Base-by-base conservation (phyloP, 1,284 basidiomycete genomes). In the Irpex lacteus region DNA sequence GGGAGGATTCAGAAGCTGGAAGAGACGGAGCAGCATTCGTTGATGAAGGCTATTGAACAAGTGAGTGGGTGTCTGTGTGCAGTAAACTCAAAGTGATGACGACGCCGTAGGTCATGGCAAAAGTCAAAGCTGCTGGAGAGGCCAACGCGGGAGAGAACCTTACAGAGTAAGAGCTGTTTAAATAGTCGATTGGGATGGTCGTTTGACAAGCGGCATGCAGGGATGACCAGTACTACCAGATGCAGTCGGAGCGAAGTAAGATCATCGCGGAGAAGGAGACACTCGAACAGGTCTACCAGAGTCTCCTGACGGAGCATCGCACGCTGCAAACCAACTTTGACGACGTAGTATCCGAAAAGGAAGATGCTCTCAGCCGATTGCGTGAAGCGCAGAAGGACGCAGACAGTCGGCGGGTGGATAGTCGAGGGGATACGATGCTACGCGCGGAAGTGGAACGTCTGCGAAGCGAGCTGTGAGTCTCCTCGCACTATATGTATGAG, bases 31-130 rank as follows among this genome's bases (percentile, higher is more conserved):
- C 95, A 97, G 76, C 90, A 92, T 76, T 80, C 86, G 72, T 78
- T 95, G 63, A 93, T 96, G 94, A 90, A 85, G 76, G 88, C 91
- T 62, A 95, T 95, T 66, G 93, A 95, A 76, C 88, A 92, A 82
- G 92, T 90, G 66, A 57, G 80, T 71, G 11, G 11, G 19, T 52
- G 52, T 38, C 18, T 59, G 65, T 40, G 32, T 32, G 36, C 56
- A 49, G 44, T 50, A 4, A 32, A 56, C 32, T 36, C 38, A 37
- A 37, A 32, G n/a, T 65, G 62, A 65, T 64, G 37, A 64, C 40
- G 15, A 47, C 60, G 32, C 62, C 15, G 4, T 68, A 93, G 91
- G 85, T 92, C 52, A 94, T 93, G 88, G 81, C 82, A 15, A 92
- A 87, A 72, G 85, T 91, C 66, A 81, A 80, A 58, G 74, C 77